phyloP scores from a whole-genome alignment of 2,329 filamentous ascomycete species.

The Epichloe typhina region DNA sequence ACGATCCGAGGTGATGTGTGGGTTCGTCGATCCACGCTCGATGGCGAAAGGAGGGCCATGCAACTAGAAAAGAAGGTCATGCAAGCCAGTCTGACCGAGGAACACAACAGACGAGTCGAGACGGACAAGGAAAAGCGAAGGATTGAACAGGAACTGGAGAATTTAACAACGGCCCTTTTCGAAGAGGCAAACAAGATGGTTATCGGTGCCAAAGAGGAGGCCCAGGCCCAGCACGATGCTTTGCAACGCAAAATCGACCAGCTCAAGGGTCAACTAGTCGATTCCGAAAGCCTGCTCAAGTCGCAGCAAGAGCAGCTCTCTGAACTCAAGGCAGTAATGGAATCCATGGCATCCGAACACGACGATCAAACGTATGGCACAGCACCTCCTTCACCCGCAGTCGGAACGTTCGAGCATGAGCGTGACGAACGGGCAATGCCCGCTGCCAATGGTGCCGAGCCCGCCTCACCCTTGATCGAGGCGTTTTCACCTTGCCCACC shows the following conservation, averaged over 20 bases:
- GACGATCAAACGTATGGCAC: conserved; percentile 63
- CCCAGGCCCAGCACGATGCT: conserved; percentile 69
- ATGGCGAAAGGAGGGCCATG: conserved; percentile 54
- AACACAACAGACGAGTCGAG: conserved; percentile 49
- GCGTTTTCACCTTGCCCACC: conserved; percentile 41
- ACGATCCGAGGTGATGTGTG: conserved; percentile 63
- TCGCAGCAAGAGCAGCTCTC: conserved; percentile 89
- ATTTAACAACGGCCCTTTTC: conserved; percentile 82
- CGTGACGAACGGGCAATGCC: conserved; percentile 27
- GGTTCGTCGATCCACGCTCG: conserved; percentile 60
- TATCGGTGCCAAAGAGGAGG: conserved; percentile 72
- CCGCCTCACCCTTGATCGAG: conserved; percentile 27
- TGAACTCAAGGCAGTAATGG: conserved; percentile 86
- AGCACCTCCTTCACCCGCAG: conserved; percentile 68
- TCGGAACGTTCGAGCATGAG: conserved; percentile 52
- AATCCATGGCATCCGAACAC: conserved; percentile 62
- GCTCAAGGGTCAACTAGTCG: conserved; percentile 68
- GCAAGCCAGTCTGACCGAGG: conserved; percentile 46
- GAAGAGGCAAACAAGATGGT: conserved; percentile 99
- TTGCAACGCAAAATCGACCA: conserved; percentile 79
- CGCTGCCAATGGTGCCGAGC: conserved; percentile 15
- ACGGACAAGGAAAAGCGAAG: conserved; percentile 70
- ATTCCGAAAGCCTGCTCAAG: conserved; percentile 72
- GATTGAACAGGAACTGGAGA: conserved; percentile 87
- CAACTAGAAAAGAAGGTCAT: conserved; percentile 46